These are phyloP conservation scores for Glarea lozoyensis DNA, from an alignment of 495 filamentous ascomycete species.

Conservation along the genomic window DNA sequence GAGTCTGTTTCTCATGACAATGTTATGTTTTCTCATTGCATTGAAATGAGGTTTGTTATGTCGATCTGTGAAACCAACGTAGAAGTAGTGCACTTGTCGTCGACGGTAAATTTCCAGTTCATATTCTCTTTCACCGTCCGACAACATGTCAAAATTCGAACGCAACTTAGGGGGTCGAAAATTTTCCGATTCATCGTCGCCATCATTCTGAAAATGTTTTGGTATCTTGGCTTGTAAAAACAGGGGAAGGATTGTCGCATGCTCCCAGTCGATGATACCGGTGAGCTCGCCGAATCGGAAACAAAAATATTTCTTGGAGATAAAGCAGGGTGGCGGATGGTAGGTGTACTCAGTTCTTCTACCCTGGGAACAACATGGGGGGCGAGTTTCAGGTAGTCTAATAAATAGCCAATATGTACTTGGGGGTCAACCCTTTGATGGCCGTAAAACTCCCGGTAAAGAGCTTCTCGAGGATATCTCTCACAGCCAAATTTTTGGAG, in stretches of 20 bases:
- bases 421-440: slow-evolving; percentile 6
- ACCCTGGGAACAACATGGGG: slow-evolving; percentile 1
- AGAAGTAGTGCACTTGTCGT: slow-evolving; percentile 8
- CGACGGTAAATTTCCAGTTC: slow-evolving; percentile 5
- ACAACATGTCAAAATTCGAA: background rate
- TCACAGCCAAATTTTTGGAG: background rate
- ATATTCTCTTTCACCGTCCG: slow-evolving; percentile 1
- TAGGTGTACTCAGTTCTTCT: slow-evolving; percentile 5
- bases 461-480: slow-evolving; percentile 4
- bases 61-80: slow-evolving; percentile 1
- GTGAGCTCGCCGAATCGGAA: slow-evolving; percentile 4
- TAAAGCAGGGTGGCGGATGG: slow-evolving; percentile 6
- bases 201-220: slow-evolving; percentile 8
- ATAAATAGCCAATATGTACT: slow-evolving; percentile 1
- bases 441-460: slow-evolving; percentile 6
- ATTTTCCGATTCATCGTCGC: slow-evolving; percentile 7
- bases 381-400: slow-evolving; percentile 3
- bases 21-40: slow-evolving; percentile 3
- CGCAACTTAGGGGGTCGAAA: slow-evolving; percentile 1
- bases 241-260: slow-evolving; percentile 1
- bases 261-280: slow-evolving; percentile 5
- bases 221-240: slow-evolving; percentile 8
- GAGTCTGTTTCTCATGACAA: slow-evolving; percentile 5
- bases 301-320: slow-evolving; percentile 5
- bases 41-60: slow-evolving; percentile 5